Evolutionary conservation across 768 basidiomycete species (phyloP).

Genomic region (Polyporus arcularius): DNA sequence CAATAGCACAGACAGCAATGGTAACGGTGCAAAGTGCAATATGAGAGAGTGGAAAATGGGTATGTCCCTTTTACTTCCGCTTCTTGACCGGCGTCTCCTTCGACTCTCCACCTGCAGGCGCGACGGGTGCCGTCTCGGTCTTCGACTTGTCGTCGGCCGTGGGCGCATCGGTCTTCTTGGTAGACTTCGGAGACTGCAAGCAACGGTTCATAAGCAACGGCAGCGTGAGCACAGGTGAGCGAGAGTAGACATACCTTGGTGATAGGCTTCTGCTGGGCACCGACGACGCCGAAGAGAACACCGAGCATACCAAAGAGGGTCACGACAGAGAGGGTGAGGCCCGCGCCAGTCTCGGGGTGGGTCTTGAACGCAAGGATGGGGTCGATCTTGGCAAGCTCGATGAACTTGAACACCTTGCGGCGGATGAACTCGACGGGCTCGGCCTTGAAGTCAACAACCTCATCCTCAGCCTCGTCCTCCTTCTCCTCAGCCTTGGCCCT

Average conservation of each 20-base stretch:
- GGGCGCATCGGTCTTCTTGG: conserved; percentile 77
- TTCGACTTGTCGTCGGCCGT: conserved; percentile 68
- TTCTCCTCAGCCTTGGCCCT: conserved; percentile 49
- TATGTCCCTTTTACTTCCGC: conserved; percentile 52
- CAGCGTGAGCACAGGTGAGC: neutral
- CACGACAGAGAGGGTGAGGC: conserved; percentile 69
- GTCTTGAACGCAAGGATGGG: conserved; percentile 83
- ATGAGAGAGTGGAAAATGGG: neutral
- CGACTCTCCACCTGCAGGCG: conserved; percentile 73
- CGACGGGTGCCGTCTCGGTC: conserved; percentile 63
- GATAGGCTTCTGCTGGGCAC: conserved; percentile 69
- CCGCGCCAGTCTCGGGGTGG: conserved; percentile 85
- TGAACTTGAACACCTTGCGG: conserved; percentile 74
- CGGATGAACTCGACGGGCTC: conserved; percentile 84
- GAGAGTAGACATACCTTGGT: conserved; percentile 55
- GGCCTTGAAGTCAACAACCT: conserved; percentile 54
- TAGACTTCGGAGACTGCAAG: conserved; percentile 41
- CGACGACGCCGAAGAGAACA: conserved; percentile 76
- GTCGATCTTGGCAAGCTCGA: conserved; percentile 73
- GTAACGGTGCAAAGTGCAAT: conserved; percentile 13
- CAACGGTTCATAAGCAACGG: conserved; percentile 3
- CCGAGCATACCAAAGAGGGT: conserved; percentile 87
- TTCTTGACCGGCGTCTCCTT: conserved; percentile 73
- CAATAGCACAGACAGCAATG: conserved; percentile 17
- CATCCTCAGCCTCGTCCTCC: conserved; percentile 44